Evolutionary conservation across 164 flowering plant genomes (phyloP), one percentile per base, ranked within the genome.

Genomic region (Magnolia officinalis): DNA sequence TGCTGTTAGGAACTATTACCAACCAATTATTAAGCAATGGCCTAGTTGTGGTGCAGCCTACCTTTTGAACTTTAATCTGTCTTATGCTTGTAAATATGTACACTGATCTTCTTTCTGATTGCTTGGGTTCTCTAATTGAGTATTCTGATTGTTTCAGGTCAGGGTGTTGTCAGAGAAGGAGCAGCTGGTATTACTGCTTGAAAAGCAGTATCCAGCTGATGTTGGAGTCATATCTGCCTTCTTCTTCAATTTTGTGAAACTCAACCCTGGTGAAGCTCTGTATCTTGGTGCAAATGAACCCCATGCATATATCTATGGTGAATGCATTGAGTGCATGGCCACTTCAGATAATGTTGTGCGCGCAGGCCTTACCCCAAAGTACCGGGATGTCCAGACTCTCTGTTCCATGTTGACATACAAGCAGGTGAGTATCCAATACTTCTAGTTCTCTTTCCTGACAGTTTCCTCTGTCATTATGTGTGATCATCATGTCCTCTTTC

Each of bases 301-400:
- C 20, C 98, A 96, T 83, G 98, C 99, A 19, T 96, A 94, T 77
- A 50, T 96, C 37, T 77, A 29, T 65, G 98, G 99, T 19, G 98
- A 96, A 7, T 94, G 98, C 78, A 74, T 94, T 6, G 99, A 96
- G 75, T 90, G 95, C 83, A 96, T 94, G 98, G 99, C 98, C 50
- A 87, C 99, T 55, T 94, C 99, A 29, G 97, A 96, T 84, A 96
- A 96, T 88, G 99, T 94, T 77, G 95, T 94, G 2, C 89, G 99
- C 26, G 99, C 99, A 26, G 99, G 99, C 76, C 97, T 96, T 66
- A 96, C 99, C 37, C 91, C 96, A 6, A 96, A 96, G 83, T 80
- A 81, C 24, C 88, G 92, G 24, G 98, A 96, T 83, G 89, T 93
- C 59, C 80, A 83, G 74, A 91, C 92, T 73, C 91, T 94, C 8